Evolutionary conservation across 257 asterid genomes (phyloP).

Genomic region (Salvia miltiorrhiza): DNA sequence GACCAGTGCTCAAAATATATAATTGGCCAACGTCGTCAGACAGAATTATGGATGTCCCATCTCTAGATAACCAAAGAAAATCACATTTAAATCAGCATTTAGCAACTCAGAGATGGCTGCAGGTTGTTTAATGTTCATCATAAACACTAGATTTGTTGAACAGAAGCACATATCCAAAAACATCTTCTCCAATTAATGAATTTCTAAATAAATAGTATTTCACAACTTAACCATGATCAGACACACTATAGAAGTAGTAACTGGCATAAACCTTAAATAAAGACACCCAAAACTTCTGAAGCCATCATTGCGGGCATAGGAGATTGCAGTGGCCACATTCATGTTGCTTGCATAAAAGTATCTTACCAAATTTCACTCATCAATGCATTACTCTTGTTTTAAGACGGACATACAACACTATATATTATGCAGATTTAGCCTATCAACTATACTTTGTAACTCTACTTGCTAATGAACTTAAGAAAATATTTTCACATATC

Average conservation of each 20-base stretch:
- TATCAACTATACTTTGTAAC: neutral
- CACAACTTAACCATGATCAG: neutral
- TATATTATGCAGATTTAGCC: neutral
- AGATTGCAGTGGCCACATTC: neutral
- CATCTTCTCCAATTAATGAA: neutral
- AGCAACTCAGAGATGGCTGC: slow-evolving; percentile 14
- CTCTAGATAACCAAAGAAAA: slow-evolving; percentile 52
- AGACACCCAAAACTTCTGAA: neutral
- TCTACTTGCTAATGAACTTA: neutral
- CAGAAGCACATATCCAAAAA: neutral
- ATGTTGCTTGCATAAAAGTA: neutral
- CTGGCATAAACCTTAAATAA: neutral
- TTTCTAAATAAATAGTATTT: neutral
- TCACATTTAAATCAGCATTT: slow-evolving; percentile 19
- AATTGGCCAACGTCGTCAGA: slow-evolving; percentile 96
- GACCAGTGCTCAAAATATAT: slow-evolving; percentile 83
- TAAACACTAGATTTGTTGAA: neutral
- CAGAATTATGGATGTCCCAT: slow-evolving; percentile 94
- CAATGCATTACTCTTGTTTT: neutral
- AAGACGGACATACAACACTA: slow-evolving; percentile 1
- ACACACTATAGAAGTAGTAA: slow-evolving; percentile 10
- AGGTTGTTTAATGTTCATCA: neutral
- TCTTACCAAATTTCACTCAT: slow-evolving; percentile 1
- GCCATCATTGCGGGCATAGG: neutral
- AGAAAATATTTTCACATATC: neutral